Evolutionary conservation across 192 early-diverging fungal species (phyloP).

Genomic region (Coemansia guatemalensis): DNA sequence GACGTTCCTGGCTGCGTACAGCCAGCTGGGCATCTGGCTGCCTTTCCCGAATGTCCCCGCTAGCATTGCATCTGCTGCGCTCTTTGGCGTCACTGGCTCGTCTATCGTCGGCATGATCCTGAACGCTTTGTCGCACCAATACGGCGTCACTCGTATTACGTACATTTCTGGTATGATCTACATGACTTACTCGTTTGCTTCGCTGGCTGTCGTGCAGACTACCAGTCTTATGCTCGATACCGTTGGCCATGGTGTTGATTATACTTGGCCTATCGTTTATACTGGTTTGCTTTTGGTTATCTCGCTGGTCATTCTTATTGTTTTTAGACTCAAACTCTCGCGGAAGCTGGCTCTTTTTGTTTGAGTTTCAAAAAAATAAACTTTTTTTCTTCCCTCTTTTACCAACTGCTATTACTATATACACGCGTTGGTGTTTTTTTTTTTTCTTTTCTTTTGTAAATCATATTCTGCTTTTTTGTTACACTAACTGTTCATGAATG

Average conservation of each 20-base stretch:
- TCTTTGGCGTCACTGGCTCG: conserved; percentile 46
- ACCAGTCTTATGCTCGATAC: conserved; percentile 52
- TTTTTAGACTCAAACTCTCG: conserved; percentile 31
- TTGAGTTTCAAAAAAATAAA: conserved; percentile 4
- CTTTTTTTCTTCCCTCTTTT: not conserved
- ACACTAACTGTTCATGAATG: not conserved
- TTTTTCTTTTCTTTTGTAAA: no score
- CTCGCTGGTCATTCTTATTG: conserved; percentile 23
- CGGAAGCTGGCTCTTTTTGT: conserved; percentile 7
- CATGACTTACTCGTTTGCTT: conserved; percentile 42
- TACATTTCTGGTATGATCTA: conserved; percentile 52
- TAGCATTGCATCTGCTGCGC: conserved; percentile 24
- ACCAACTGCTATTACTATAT: not conserved
- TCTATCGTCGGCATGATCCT: conserved; percentile 46
- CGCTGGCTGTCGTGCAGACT: conserved; percentile 39
- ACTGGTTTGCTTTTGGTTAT: conserved; percentile 33
- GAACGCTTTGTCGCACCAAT: conserved; percentile 38
- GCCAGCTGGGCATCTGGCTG: conserved; percentile 52
- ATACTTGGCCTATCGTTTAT: conserved; percentile 52
- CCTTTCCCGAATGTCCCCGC: conserved; percentile 29
- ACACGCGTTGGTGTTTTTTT: not conserved
- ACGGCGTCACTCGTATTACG: conserved; percentile 39
- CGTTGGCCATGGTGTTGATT: conserved; percentile 38
- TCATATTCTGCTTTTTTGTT: not conserved
- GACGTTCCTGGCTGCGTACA: conserved; percentile 34